These are phyloP conservation scores for Rhododendron molle DNA, from an alignment of 148 eudicot species.

Conservation along the genomic window DNA sequence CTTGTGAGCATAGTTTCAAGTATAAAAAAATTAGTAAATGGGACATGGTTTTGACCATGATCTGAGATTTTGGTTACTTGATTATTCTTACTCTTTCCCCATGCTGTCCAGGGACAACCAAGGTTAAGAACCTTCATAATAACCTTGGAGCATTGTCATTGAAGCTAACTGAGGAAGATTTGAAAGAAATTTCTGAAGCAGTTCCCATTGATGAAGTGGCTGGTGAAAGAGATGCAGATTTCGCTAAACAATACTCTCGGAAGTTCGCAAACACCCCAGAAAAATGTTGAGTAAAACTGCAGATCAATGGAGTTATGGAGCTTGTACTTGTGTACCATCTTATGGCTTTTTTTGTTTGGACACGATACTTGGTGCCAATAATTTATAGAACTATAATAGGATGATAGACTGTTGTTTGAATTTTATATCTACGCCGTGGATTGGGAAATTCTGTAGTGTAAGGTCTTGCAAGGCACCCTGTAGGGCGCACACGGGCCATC, in stretches of 20 bases:
- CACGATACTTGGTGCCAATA: neutral
- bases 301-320: neutral
- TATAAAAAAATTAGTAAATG: neutral
- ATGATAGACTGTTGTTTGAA: neutral
- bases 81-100: neutral
- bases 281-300: neutral
- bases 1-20: neutral
- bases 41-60: neutral
- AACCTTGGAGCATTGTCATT: conserved; percentile 17
- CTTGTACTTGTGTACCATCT: too few species aligned
- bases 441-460: too few species aligned
- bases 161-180: conserved; percentile 23
- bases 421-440: too few species aligned
- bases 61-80: neutral
- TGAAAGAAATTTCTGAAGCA: conserved; percentile 21
- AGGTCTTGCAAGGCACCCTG: too few species aligned
- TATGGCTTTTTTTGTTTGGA: too few species aligned
- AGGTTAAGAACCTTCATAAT: conserved; percentile 22
- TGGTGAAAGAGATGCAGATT: neutral
- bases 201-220: conserved; percentile 24
- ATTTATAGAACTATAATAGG: neutral
- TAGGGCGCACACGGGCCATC: too few species aligned
- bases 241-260: neutral
- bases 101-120: conserved; percentile 22
- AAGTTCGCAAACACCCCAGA: neutral